phyloP scores from a whole-genome alignment of 179 eudicot species.

The Beta macrorhiza region DNA sequence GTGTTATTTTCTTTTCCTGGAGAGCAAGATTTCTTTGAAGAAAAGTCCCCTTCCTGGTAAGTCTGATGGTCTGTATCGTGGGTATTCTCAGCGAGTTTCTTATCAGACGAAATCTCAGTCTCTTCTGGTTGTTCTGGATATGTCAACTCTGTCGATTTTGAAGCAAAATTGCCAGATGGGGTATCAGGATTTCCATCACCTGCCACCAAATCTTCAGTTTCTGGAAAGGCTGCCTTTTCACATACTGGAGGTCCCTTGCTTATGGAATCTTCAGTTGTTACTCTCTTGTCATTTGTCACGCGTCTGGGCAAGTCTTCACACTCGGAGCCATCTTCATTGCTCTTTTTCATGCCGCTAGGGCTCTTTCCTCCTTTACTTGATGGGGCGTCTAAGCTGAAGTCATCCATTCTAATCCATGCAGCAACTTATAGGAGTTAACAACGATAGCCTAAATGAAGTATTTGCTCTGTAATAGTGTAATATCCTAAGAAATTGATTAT shows the following conservation, averaged over 20 bases:
- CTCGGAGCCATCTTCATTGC: conserved; percentile 29
- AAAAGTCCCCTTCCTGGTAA: conserved; percentile 28
- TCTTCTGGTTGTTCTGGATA: conserved; percentile 24
- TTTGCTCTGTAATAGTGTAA: not conserved
- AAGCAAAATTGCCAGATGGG: conserved; percentile 6
- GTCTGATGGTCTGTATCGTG: conserved; percentile 29
- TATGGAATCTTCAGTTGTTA: conserved; percentile 27
- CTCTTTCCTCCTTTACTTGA: conserved; percentile 38
- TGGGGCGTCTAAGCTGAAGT: conserved; percentile 49
- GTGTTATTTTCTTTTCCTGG: conserved; percentile 24
- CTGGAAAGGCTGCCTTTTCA: conserved; percentile 29
- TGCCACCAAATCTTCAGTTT: conserved; percentile 29
- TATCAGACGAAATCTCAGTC: conserved; percentile 31
- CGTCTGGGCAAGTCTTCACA: conserved; percentile 31
- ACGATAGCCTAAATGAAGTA: not conserved
- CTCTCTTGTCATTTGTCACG: conserved; percentile 24
- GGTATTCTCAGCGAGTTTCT: conserved; percentile 11
- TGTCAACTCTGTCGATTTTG: conserved; percentile 4
- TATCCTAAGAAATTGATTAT: not conserved
- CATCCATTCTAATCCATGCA: conserved; percentile 48
- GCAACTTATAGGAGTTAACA: conserved; percentile 9
- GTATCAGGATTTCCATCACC: conserved; percentile 26
- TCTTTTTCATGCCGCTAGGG: conserved; percentile 30
- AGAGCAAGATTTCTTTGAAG: conserved; percentile 29
- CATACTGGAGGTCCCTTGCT: conserved; percentile 30